Conservation (phyloP, 2,329 filamentous ascomycete species). For the Trichophyton schoenleinii region DNA sequence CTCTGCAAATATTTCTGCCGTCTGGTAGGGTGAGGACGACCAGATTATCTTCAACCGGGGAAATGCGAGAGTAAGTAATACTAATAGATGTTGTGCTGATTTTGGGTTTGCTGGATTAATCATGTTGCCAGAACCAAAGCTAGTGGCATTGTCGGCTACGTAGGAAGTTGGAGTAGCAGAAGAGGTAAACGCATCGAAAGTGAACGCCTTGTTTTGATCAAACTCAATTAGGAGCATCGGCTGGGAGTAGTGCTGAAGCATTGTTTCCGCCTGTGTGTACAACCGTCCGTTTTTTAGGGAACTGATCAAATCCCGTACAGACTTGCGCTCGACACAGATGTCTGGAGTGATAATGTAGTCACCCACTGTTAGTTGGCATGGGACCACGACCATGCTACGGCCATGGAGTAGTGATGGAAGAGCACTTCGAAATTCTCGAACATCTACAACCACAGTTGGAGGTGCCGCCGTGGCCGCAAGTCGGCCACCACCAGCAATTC, state of each 20-base stretch:
- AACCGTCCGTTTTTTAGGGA: conserved; percentile 86
- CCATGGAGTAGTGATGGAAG: conserved; percentile 85
- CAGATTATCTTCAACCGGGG: conserved; percentile 83
- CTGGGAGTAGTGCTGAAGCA: conserved; percentile 83
- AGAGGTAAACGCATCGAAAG: conserved; percentile 55
- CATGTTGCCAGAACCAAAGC: conserved; percentile 45
- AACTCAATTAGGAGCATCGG: conserved; percentile 95
- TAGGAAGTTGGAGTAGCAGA: conserved; percentile 30
- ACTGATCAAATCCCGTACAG: conserved; percentile 75
- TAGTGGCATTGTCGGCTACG: conserved; percentile 45
- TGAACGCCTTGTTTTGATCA: conserved; percentile 94
- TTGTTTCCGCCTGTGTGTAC: conserved; percentile 82
- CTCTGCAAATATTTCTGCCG: conserved; percentile 89
- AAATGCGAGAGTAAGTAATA: conserved; percentile 83
- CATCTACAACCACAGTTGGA: conserved; percentile 84
- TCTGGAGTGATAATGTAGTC: conserved; percentile 88
- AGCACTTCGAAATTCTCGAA: conserved; percentile 89
- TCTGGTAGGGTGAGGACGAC: conserved; percentile 87
- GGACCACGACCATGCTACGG: conserved; percentile 74
- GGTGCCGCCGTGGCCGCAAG: conserved; percentile 73
- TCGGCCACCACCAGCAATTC: conserved; percentile 85
- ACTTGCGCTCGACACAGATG: conserved; percentile 92
- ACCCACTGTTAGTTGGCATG: conserved; percentile 90
- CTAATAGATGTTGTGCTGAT: conserved; percentile 82
- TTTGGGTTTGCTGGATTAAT: conserved; percentile 51